Evolutionary conservation across 2,329 filamentous ascomycete genomes (phyloP), one percentile per base, ranked within the genome.

Genomic region (Sclerotinia spermophila): DNA sequence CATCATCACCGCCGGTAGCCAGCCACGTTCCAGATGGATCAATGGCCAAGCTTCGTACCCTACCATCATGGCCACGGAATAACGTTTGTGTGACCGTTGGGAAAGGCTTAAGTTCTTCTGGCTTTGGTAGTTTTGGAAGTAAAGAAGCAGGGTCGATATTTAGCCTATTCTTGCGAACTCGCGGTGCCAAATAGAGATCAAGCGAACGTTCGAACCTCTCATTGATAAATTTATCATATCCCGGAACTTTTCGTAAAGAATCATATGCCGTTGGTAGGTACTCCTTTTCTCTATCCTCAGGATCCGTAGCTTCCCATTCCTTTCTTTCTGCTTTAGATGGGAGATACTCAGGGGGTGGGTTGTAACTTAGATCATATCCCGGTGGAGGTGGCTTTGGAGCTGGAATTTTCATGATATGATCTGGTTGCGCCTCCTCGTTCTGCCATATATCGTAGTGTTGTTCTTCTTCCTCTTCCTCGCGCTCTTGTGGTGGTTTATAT

Each of bases 71-170:
- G 17, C 95, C 95, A 73, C 89, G 85, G 84, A 96, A 98, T 19
- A 97, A 86, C 8, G 93, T 93, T 59, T 94, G 92, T 76, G 92
- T 95, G 13, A 93, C 89, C 0, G 94, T 97, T 21, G 96, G 96
- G 85, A 98, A 99, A 2, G 96, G 96, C 78, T 93, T 93, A 71
- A 99, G 86, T 78, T 99, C 95, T 77, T 97, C 93, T 0, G 96
- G 95, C 72, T 92, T 92, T 11, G 96, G 96, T 11, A 99, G 85
- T 80, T 97, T 97, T 19, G 96, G 95, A 48, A 99, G 86, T 66
- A 99, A 84, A 51, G 93, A 97, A 80, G 92, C 92, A 4, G 96
- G 96, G 77, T 99, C 96, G 78, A 99, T 98, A 82, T 98, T 97
- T 78, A 99, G 88, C 81, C 94, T 92, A 83, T 94, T 97, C 80